Base-by-base conservation (phyloP, 2,329 filamentous ascomycete species). In the Penicillium sp. region DNA sequence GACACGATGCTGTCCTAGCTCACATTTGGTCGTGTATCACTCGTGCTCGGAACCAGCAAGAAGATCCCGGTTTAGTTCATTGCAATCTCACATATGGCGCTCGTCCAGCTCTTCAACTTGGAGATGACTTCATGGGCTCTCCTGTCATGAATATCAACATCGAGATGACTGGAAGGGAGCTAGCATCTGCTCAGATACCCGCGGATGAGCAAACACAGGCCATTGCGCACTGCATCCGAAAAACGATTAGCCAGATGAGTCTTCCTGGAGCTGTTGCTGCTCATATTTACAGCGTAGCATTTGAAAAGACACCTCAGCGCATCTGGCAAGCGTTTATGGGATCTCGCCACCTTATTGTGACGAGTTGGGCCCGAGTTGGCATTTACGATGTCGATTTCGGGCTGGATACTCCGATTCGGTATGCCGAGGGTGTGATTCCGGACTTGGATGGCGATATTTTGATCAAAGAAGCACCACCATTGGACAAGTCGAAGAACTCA, bases 11-110 rank as follows among this genome's bases (percentile, higher is more conserved):
- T 0, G 58, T 79, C 1, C 61, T 82, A 4, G 79, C 78, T 0
- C 77, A 82, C 52, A 54, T 81, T 14, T 82, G 77, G 77, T 67
- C 70, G 1, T 61, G 71, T 0, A 75, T 82, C 51, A 78, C 74
- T 51, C 73, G 72, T 6, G 76, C 79, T 1, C 71, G 78, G 1
- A 57, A 60, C 5, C 63, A 48, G 33, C 23, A 45, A 11, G 28
- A 51, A 8, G 56, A 61, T 29, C 1, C 18, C 5, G 56, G 43
- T 3, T 29, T 50, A 13, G 37, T 61, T 1, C 51, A 61, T 36
- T 61, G 58, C n/a, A 45, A 61, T 42, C 51, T 61, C 4, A 47
- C 46, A 9, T 48, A 37, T 8, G 58, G 56, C 10, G 43, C 47
- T 8, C 56, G 58, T 9, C 23, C 51, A 16, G 48, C 24, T 1